Base-by-base conservation (phyloP, 176 grass and related monocot species). In the Metroxylon sagu region DNA sequence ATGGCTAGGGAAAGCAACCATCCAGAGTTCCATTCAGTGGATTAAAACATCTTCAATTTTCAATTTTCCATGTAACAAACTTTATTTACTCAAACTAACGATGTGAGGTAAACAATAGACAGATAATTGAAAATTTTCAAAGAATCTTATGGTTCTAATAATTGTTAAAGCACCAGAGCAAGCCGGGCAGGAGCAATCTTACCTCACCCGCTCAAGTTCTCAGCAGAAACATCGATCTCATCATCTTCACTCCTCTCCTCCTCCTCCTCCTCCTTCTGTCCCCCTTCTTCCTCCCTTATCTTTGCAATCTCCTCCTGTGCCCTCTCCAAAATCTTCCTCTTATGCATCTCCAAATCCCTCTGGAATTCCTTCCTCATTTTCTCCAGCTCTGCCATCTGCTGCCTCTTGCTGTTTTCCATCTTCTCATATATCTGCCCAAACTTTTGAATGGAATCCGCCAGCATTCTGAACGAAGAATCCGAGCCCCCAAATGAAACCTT, bases 281-380 rank as follows among this genome's bases (percentile, higher is more conserved):
- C 66, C 27, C 26, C 71, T 51, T 76, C 59, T 29, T 78, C 83
- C 53, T 77, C 61, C 14, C 48, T 63, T 16, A 90, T 73, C 18
- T 67, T 58, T 8, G 73, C 81, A 79, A 92, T 80, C 73, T 92
- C 87, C 1, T 25, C 30, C 55, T 81, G 66, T 16, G 81, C 93
- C 68, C 75, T 91, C 56, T 78, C 79, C 66, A 98, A 67, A 83
- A 91, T 88, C 69, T 92, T 74, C 73, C 70, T 88, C 59, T 78
- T 80, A 58, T 76, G 85, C 15, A 60, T 65, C 49, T 88, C 84
- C 18, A 92, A 69, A 7, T 92, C 87, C 51, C 76, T 91, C 27
- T 88, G 81, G 25, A 91, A 80, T 70, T 97, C 87, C 78, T 18
- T 88, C 61, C 84, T 72, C 78, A 88, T 83, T 23, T 57, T 76